phyloP scores from a whole-genome alignment of 2,329 filamentous ascomycete genomes.

The Rutstroemia sp. region DNA sequence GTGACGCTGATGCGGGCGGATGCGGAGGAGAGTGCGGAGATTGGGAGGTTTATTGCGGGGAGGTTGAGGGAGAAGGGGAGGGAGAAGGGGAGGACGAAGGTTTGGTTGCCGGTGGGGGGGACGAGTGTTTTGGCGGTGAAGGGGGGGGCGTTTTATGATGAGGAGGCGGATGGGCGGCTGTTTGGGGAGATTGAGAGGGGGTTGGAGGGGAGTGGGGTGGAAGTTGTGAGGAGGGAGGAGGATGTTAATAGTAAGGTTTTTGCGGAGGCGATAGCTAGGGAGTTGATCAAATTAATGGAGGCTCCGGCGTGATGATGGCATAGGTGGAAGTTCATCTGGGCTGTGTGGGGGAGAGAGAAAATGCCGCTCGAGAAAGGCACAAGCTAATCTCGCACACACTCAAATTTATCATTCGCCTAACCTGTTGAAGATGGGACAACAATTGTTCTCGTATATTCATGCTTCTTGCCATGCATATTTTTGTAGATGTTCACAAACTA shows the following conservation, averaged over 20 bases:
- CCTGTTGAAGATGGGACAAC: too few relatives aligned
- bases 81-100: slow-evolving; percentile 38
- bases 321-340: too few relatives aligned
- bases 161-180: slow-evolving; percentile 37
- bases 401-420: too few relatives aligned
- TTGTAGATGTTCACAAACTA: too few relatives aligned
- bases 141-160: slow-evolving; percentile 46
- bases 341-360: too few relatives aligned
- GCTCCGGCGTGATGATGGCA: neutral
- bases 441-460: too few relatives aligned
- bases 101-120: slow-evolving; percentile 53
- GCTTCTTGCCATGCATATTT: too few relatives aligned
- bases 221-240: slow-evolving; percentile 40
- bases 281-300: neutral
- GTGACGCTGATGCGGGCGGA: slow-evolving; percentile 61
- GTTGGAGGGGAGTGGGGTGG: slow-evolving; percentile 41
- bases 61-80: slow-evolving; percentile 40
- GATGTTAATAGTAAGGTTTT: slow-evolving; percentile 49
- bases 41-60: slow-evolving; percentile 48
- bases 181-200: slow-evolving; percentile 46
- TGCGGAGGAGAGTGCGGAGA: slow-evolving; percentile 43
- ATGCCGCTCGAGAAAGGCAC: too few relatives aligned
- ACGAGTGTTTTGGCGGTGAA: slow-evolving; percentile 52
- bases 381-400: too few relatives aligned
- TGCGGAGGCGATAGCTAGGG: slow-evolving; percentile 39